Evolutionary conservation across 2,329 filamentous ascomycete species (phyloP).

Genomic region (Alternaria arbusti): DNA sequence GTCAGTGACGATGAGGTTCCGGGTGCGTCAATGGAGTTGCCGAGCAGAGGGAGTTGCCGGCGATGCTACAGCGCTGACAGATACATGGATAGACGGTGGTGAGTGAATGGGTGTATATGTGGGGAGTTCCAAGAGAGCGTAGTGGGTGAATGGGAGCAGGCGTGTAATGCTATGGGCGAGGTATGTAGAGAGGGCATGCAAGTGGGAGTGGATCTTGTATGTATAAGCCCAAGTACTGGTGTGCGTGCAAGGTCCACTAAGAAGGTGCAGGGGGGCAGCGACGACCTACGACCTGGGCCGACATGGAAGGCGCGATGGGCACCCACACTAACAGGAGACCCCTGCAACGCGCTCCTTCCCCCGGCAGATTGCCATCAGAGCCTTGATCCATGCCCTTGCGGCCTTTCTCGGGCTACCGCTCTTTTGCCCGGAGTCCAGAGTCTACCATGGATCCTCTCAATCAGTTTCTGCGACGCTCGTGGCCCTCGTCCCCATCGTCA

Average conservation of each 20-base stretch:
- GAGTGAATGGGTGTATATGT: background rate
- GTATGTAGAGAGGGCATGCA: background rate
- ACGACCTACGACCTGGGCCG: slow-evolving; percentile 16
- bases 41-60: slow-evolving; percentile 27
- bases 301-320: slow-evolving; percentile 26
- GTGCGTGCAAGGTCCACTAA: slow-evolving; percentile 11
- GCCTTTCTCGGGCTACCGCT: slow-evolving; percentile 10
- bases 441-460: background rate
- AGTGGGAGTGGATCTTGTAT: slow-evolving; percentile 27
- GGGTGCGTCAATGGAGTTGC: slow-evolving; percentile 32
- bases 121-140: background rate
- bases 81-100: slow-evolving; percentile 24
- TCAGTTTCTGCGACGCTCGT: slow-evolving; percentile 15
- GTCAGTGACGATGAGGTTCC: slow-evolving; percentile 15
- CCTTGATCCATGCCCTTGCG: slow-evolving; percentile 13
- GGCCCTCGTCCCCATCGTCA: background rate
- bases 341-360: slow-evolving; percentile 16
- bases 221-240: slow-evolving; percentile 23
- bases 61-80: slow-evolving; percentile 25
- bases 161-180: slow-evolving; percentile 13
- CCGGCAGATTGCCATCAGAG: slow-evolving; percentile 30
- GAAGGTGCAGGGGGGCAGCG: slow-evolving; percentile 20
- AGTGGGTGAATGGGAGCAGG: background rate
- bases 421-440: slow-evolving; percentile 8
- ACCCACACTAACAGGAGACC: slow-evolving; percentile 19